These are phyloP conservation scores for Corymbia calophylla DNA, from an alignment of 441 rosid genomes.

Conservation along the genomic window DNA sequence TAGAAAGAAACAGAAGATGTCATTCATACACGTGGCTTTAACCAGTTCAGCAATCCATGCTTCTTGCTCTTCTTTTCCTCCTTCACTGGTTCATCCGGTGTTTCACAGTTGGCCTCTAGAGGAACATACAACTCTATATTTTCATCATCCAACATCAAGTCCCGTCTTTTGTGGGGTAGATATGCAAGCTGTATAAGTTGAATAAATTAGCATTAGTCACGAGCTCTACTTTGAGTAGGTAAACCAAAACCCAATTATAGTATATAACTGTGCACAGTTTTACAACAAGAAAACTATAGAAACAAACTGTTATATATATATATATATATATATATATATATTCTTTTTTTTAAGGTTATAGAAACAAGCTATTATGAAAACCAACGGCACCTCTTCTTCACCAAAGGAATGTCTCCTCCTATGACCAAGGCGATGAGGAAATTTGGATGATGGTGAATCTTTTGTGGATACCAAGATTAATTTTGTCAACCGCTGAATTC, in stretches of 20 bases:
- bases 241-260: not conserved
- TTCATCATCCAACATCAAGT: constrained; percentile 85
- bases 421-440: constrained; percentile 61
- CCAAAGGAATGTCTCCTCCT: constrained; percentile 99
- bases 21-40: constrained; percentile 70
- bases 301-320: not conserved
- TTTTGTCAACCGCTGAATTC: constrained; percentile 93
- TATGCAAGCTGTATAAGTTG: constrained; percentile 73
- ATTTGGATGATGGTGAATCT: constrained; percentile 66
- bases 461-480: constrained; percentile 92
- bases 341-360: not conserved
- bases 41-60: constrained; percentile 92
- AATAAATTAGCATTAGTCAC: not conserved
- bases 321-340: not conserved
- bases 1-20: not conserved
- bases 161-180: constrained; percentile 91
- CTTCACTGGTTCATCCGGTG: constrained; percentile 47
- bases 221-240: not conserved
- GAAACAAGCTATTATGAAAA: not conserved
- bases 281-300: not conserved
- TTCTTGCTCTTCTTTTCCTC: constrained; percentile 86
- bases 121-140: constrained; percentile 73
- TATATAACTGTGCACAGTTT: not conserved
- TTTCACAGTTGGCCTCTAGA: constrained; percentile 53
- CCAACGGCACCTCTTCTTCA: constrained; percentile 83